Evolutionary conservation across 139 green algal genomes (phyloP).

Genomic region (Marvania coccoides): DNA sequence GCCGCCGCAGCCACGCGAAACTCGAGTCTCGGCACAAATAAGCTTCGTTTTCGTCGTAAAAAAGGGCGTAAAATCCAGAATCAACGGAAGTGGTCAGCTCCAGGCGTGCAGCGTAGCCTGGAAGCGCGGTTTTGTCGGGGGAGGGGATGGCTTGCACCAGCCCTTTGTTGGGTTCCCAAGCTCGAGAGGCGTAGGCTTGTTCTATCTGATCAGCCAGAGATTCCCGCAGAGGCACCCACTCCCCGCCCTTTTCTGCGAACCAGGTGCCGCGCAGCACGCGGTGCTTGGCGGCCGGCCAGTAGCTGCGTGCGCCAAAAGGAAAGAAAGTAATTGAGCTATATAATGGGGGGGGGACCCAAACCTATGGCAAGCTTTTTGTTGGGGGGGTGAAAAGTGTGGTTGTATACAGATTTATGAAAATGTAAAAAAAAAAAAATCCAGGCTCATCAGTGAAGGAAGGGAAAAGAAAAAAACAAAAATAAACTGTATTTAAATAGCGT

Average conservation of each 20-base stretch:
- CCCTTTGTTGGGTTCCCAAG: conserved; percentile 13
- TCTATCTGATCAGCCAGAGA: conserved; percentile 49
- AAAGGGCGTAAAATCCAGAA: conserved; percentile 34
- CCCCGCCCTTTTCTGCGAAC: conserved; percentile 44
- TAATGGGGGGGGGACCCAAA: no score
- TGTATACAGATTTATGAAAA: no score
- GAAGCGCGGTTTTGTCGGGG: background rate
- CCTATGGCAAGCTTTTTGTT: no score
- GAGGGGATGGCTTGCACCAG: background rate
- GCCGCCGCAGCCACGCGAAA: conserved; percentile 20
- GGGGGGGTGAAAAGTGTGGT: no score
- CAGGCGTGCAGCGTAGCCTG: conserved; percentile 20
- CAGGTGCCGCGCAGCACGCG: conserved; percentile 44
- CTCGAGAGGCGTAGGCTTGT: conserved; percentile 25
- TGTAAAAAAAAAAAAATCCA: no score
- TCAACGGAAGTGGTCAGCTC: conserved; percentile 24
- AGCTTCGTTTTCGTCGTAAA: conserved; percentile 24
- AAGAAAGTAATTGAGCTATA: no score
- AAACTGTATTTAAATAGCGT: no score
- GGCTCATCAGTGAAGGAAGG: no score
- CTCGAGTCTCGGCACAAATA: conserved; percentile 30
- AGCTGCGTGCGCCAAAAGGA: no score
- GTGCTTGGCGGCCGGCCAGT: conserved; percentile 36
- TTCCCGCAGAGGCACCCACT: conserved; percentile 44
- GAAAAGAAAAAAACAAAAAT: no score